These are phyloP conservation scores for Diospyros kaki DNA, from an alignment of 148 eudicot species.

Conservation along the genomic window DNA sequence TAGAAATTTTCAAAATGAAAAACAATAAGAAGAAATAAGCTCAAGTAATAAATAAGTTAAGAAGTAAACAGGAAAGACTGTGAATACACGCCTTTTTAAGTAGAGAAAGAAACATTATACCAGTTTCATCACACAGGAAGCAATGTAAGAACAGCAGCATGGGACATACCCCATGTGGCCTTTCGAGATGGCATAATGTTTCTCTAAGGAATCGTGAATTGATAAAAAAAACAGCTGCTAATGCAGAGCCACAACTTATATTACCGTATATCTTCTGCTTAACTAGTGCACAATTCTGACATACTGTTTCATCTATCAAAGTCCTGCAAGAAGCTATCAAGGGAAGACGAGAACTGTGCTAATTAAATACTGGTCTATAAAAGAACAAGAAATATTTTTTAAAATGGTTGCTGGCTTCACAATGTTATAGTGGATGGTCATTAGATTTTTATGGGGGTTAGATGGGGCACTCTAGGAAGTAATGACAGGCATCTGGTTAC, in stretches of 20 bases:
- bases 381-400: too few relatives aligned
- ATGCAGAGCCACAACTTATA: background rate
- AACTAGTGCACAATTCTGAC: too few relatives aligned
- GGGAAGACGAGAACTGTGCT: too few relatives aligned
- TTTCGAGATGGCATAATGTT: background rate
- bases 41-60: background rate
- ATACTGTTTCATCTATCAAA: too few relatives aligned
- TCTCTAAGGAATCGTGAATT: background rate
- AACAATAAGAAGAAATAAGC: background rate
- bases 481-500: too few relatives aligned
- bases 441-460: too few relatives aligned
- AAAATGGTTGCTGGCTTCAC: too few relatives aligned
- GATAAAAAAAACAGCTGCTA: background rate
- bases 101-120: background rate
- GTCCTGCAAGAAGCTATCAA: too few relatives aligned
- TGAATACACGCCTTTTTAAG: background rate
- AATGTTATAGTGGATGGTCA: too few relatives aligned
- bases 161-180: background rate
- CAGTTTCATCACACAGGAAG: conserved; percentile 1
- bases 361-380: too few relatives aligned
- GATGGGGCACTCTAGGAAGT: too few relatives aligned
- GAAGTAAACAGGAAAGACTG: background rate
- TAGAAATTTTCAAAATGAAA: background rate
- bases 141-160: background rate
- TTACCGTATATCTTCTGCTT: too few relatives aligned